Evolutionary conservation across 2,329 filamentous ascomycete genomes (phyloP).

Genomic region (Fusarium sp.): DNA sequence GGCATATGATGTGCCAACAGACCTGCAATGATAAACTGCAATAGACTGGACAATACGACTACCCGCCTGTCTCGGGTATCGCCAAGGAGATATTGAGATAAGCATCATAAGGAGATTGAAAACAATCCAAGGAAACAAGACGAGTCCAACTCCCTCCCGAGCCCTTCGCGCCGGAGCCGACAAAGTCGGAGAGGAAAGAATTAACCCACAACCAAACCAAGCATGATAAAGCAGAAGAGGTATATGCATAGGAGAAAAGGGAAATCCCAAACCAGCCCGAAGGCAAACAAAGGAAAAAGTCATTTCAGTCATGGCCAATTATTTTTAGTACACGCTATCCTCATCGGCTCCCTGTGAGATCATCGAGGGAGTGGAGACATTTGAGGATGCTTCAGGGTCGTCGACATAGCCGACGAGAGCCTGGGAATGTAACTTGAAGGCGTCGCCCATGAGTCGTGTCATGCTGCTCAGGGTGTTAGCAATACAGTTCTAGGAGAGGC

Average conservation of each 20-base stretch:
- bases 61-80: constrained; percentile 56
- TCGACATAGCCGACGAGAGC: constrained; percentile 96
- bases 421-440: constrained; percentile 96
- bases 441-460: constrained; percentile 96
- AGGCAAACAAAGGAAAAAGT: constrained; percentile 60
- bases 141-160: constrained; percentile 50
- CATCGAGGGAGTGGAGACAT: constrained; percentile 78
- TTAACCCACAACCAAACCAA: constrained; percentile 47
- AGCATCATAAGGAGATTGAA: constrained; percentile 46
- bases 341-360: constrained; percentile 78
- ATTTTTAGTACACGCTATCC: constrained; percentile 77
- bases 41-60: constrained; percentile 44
- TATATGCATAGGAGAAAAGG: constrained; percentile 52
- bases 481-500: constrained; percentile 3
- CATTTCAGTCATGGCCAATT: constrained; percentile 64
- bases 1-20: constrained; percentile 31
- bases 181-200: constrained; percentile 46
- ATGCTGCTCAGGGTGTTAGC: constrained; percentile 68
- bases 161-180: constrained; percentile 44
- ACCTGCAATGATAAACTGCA: constrained; percentile 34
- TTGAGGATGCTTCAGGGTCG: constrained; percentile 78
- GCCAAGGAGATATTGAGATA: constrained; percentile 51
- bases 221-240: constrained; percentile 49
- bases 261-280: constrained; percentile 42
- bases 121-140: constrained; percentile 43